Base-by-base conservation (phyloP, 1,284 basidiomycete genomes). In the Coniophora puteana region DNA sequence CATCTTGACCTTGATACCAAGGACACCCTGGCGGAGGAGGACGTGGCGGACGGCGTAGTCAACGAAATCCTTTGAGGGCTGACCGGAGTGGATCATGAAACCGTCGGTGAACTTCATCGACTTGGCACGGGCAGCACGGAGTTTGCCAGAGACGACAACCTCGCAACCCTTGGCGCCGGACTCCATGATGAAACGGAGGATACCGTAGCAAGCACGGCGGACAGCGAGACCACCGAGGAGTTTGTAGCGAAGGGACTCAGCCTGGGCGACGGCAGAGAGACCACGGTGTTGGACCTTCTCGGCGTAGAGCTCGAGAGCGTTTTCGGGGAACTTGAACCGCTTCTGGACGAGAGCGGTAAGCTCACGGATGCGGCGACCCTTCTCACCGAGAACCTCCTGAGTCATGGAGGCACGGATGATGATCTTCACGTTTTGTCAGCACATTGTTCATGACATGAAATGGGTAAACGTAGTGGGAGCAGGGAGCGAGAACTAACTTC, bases 1-100 rank as follows among this genome's bases (percentile, higher is more conserved):
- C 91, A 99, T 99, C 77, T 99, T 99, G 66, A 99, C 96, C 74
- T 99, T 99, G 79, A 99, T 98, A 65, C 96, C 96, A 53, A 99
- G 83, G 47, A 99, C 96, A 86, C 96, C 96, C 71, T 99, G 96
- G 63, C 93, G 89, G 59, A 99, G 85, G 59, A 99, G 81, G 57
- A 99, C 96, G 78, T 99, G 96, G 57, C 96, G 85, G 61, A 98
- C 94, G 49, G 96, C 96, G 61, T 93, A 83, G 76, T 99, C 95
- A 49, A 99, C 93, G 59, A 95, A 99, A 68, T 99, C 96, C 49
- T 85, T 76, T 44, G 84, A 87, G 58, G 96, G 96, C 75, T 99
- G 95, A 82, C 96, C 96, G 53, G 96, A 98, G 85, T 99, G 96
- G 68, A 99, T 95, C 93, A 99, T 98, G 86, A 97, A 98, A 40